Conservation (phyloP, 192 early-diverging fungal genomes). For the Thamnidium elegans region DNA sequence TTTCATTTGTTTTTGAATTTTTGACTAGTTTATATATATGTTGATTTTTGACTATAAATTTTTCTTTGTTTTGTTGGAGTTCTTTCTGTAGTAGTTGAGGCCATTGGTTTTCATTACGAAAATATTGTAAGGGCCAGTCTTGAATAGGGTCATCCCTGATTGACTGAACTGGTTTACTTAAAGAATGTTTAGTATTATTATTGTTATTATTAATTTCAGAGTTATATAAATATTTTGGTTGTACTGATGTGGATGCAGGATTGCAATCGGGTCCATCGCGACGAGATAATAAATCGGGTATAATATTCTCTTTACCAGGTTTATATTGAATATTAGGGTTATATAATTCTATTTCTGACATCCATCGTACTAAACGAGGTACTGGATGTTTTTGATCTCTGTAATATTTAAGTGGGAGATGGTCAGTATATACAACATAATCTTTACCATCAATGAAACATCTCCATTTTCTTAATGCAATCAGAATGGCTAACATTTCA, state of each 20-base stretch:
- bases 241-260: neutral
- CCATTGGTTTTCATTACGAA: neutral
- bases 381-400: neutral
- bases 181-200: neutral
- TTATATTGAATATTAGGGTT: constrained; percentile 15
- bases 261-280: neutral
- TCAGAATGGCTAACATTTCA: constrained; percentile 10
- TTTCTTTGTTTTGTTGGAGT: neutral
- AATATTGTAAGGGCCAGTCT: constrained; percentile 7
- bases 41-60: neutral
- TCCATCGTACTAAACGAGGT: neutral
- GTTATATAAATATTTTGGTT: neutral
- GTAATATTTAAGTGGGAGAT: constrained; percentile 12
- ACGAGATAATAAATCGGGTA: constrained; percentile 1
- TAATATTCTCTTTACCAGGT: constrained; percentile 4
- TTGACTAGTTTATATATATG: neutral
- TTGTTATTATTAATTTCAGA: neutral
- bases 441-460: constrained; percentile 11
- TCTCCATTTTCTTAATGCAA: constrained; percentile 13
- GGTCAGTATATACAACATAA: constrained; percentile 4
- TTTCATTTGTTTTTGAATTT: neutral
- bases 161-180: neutral
- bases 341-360: constrained; percentile 14
- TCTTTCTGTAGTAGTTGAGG: neutral
- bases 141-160: neutral